Evolutionary conservation across 169 alveolate species (phyloP), one percentile per base, ranked within the genome.

Genomic region (Eimeria falciformis): DNA sequence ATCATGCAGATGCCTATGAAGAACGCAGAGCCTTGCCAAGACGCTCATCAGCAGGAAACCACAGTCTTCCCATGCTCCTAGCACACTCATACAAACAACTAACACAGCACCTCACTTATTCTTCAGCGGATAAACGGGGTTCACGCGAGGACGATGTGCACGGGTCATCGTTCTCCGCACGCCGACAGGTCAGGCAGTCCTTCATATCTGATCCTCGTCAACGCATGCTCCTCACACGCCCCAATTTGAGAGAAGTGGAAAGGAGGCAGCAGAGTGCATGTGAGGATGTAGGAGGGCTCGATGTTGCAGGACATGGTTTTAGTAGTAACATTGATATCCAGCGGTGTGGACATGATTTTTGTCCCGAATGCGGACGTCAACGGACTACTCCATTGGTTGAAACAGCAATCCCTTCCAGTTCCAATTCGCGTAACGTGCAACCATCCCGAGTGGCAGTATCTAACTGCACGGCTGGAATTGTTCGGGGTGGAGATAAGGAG

Each of bases 101-200:
- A 11, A 3, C 84, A 73, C 66, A 1, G n/a, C 37, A 43, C 12
- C 2, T 0, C n/a, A 1, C 45, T 2, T 12, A 45, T 23, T 7
- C 65, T 1, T 73, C 84, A 18, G 2, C 0, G 0, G 84, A 73
- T 27, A 62, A 45, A 33, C 27, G 5, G 14, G 12, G 50, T 27
- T 0, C 53, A 33, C 27, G 6, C n/a, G 25, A 9, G n/a, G 45
- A 50, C 45, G 65, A 45, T 0, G 23, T 12, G 14, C 43, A 21
- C 11, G 84, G 45, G 37, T 0, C 65, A 1, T n/a, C 88, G 17
- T 78, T 25, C 21, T 1, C 88, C 2, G 25, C 73, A 50, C 88
- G 88, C 12, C 88, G 88, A 50, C 88, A 78, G 62, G 88, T 23
- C 1, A 46, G 88, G 73, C 73, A 78, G 55, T 78, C 88, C 55